Conservation (phyloP, 2,329 filamentous ascomycete species). For the Herpotrichia juniperi region DNA sequence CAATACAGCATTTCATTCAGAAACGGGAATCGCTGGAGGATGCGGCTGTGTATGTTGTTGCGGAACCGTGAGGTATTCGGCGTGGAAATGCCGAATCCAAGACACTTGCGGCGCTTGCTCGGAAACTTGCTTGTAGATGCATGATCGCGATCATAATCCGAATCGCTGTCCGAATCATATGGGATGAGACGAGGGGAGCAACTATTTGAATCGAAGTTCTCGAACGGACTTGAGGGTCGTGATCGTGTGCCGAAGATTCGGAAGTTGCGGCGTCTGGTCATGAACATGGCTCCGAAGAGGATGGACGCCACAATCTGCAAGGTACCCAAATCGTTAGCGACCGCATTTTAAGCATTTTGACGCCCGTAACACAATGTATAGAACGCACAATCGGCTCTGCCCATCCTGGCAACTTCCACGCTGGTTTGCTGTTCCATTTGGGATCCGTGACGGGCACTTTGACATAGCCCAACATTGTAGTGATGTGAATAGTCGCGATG, state of each 20-base stretch:
- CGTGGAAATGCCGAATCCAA: conserved; percentile 58
- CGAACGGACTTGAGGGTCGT: conserved; percentile 38
- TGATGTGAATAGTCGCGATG: background rate
- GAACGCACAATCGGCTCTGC: conserved; percentile 47
- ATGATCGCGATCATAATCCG: conserved; percentile 33
- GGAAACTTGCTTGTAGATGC: conserved; percentile 47
- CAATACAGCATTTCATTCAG: conserved; percentile 78
- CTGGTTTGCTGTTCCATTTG: conserved; percentile 48
- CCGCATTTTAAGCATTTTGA: too few species aligned
- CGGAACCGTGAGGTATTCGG: conserved; percentile 68
- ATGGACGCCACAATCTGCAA: conserved; percentile 58
- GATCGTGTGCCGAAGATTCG: conserved; percentile 46
- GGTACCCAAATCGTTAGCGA: too few species aligned
- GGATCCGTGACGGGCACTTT: conserved; percentile 16
- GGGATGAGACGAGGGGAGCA: conserved; percentile 50
- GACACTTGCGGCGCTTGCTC: conserved; percentile 59
- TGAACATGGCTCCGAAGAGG: conserved; percentile 55
- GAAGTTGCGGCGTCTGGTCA: conserved; percentile 55
- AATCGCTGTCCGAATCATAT: conserved; percentile 43
- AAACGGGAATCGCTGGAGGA: conserved; percentile 72
- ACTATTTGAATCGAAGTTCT: conserved; percentile 37
- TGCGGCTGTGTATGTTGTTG: conserved; percentile 64
- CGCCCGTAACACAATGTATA: background rate
- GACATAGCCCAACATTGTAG: background rate
- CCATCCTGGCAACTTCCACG: conserved; percentile 51